phyloP scores from a whole-genome alignment of 1,284 basidiomycete species.

The Naganishia albida region DNA sequence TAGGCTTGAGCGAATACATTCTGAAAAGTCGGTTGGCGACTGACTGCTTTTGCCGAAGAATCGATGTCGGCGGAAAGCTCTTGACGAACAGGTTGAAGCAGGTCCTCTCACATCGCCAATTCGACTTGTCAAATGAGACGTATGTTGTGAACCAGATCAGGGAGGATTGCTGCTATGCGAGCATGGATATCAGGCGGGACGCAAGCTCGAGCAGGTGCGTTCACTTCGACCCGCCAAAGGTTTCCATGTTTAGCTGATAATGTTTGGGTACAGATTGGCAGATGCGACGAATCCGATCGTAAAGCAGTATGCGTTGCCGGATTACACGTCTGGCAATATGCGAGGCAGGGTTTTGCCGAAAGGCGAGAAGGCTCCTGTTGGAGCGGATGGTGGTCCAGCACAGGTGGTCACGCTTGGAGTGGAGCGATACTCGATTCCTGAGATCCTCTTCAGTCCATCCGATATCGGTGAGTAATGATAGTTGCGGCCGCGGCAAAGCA shows the following conservation, averaged over 20 bases:
- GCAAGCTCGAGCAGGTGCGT: conserved; percentile 76
- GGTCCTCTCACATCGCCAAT: conserved; percentile 88
- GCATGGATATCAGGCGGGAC: conserved; percentile 70
- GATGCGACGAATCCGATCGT: conserved; percentile 65
- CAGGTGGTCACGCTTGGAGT: conserved; percentile 84
- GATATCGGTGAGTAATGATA: conserved; percentile 71
- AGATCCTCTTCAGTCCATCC: conserved; percentile 82
- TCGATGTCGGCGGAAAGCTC: conserved; percentile 91
- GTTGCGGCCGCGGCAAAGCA: not conserved
- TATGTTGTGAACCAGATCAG: conserved; percentile 89
- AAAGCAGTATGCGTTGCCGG: conserved; percentile 85
- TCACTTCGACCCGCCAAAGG: too few relatives aligned
- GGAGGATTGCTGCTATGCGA: conserved; percentile 81
- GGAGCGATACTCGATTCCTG: conserved; percentile 85
- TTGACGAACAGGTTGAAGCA: conserved; percentile 93
- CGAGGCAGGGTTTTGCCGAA: conserved; percentile 62
- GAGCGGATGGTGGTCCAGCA: conserved; percentile 55
- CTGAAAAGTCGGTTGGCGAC: not conserved
- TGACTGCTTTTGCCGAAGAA: conserved; percentile 56
- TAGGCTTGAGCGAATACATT: conserved; percentile 43
- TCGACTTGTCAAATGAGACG: conserved; percentile 97
- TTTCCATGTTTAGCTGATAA: too few relatives aligned
- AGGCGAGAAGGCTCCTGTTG: not conserved
- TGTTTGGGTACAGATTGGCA: conserved; percentile 29
- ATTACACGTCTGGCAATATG: conserved; percentile 68